phyloP scores from a whole-genome alignment of 495 filamentous ascomycete species.

The Penicillium goetzii region DNA sequence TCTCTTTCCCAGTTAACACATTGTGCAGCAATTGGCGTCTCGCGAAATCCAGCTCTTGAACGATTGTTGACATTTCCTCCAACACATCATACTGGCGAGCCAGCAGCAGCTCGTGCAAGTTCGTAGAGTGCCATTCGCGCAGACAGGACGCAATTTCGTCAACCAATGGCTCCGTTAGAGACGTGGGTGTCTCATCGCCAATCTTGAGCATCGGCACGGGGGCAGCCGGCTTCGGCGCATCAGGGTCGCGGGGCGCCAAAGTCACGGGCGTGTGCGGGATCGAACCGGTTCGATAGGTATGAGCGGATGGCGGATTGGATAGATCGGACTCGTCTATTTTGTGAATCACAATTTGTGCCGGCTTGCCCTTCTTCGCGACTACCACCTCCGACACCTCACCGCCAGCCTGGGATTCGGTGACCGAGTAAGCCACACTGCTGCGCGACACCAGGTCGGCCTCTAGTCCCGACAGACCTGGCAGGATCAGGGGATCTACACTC shows the following conservation, averaged over 20 bases:
- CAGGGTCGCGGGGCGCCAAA: conserved; percentile 48
- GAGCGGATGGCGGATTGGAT: conserved; percentile 38
- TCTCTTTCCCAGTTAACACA: conserved; percentile 85
- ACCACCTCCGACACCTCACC: conserved; percentile 46
- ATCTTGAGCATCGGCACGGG: conserved; percentile 97
- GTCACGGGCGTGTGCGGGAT: conserved; percentile 44
- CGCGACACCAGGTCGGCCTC: conserved; percentile 31
- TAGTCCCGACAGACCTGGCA: conserved; percentile 25
- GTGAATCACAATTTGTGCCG: conserved; percentile 47
- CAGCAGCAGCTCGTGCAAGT: conserved; percentile 91
- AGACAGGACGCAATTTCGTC: conserved; percentile 97
- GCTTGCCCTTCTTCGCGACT: conserved; percentile 47
- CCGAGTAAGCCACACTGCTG: conserved; percentile 36
- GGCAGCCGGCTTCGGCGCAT: conserved; percentile 77
- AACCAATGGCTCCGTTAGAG: conserved; percentile 84
- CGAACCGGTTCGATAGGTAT: conserved; percentile 33
- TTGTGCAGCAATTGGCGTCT: conserved; percentile 90
- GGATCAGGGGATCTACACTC: conserved; percentile 31
- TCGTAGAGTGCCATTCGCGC: conserved; percentile 96
- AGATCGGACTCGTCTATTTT: conserved; percentile 41
- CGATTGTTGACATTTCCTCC: conserved; percentile 77
- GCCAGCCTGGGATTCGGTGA: conserved; percentile 31
- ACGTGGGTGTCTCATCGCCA: conserved; percentile 92
- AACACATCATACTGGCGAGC: conserved; percentile 77
- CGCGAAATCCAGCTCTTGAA: conserved; percentile 78